Base-by-base conservation (phyloP, 331 rosid species). In the Erythrophleum ivorense region DNA sequence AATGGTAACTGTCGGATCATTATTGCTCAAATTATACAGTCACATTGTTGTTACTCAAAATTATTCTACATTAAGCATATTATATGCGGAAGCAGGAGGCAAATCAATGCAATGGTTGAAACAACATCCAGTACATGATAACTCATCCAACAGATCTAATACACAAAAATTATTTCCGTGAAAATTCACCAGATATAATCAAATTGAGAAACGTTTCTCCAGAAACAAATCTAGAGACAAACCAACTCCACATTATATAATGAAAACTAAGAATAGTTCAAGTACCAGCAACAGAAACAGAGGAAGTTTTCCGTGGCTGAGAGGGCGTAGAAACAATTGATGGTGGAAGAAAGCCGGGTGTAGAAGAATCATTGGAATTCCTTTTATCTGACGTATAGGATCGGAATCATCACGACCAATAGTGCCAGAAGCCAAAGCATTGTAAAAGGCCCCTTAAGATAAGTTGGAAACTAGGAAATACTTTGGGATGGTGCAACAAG, bases 201-300 rank as follows among this genome's bases (percentile, higher is more conserved):
- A 69, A 40, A 54, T 12, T 3, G 29, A 11, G 24, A 52, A 66
- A 15, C 13, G 16, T 31, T 7, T 31, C 1, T 33, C 6, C 6
- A 2, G 45, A 62, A 62, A 1, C 41, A 62, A 62, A 58, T 19
- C 31, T 21, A 58, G 14, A 58, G 64, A 15, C 9, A 65, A n/a
- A 40, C 18, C 7, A 40, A 34, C 1, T 66, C 8, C 50, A 18
- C 49, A 66, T 14, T 1, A 38, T 2, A 16, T 38, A 29, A 60
- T 29, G 16, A 13, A 64, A 12, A 7, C 29, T 6, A 2, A 46
- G 9, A 54, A 74, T 6, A 48, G 57, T 11, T 38, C 13, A 70
- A 70, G 29, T 75, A 90, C 91, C 86, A 10, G 82, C 63, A 49
- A 45, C 71, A n/a, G 86, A 76, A 50, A 78, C 69, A 16, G 66